A percentile compares a stretch with the other conserved stretches of the same genome.
Conservation (phyloP, 2,329 filamentous ascomycete genomes). For the Venturia asperata region DNA sequence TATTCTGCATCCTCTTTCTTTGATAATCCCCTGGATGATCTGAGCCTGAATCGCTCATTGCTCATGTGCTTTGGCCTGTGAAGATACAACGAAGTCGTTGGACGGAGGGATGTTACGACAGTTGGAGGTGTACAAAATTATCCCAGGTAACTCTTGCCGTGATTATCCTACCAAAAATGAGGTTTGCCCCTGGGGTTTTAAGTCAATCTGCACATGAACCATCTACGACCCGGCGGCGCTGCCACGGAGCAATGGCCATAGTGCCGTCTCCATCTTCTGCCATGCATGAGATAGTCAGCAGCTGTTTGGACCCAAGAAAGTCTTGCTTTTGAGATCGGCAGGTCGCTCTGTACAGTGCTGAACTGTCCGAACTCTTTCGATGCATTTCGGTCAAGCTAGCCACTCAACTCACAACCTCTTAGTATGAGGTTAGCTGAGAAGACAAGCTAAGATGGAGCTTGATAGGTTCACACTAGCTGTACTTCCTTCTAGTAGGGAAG, state of each 20-base stretch:
- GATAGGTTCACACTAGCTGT: background rate
- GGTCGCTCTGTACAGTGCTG: background rate
- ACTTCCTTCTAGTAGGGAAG: background rate
- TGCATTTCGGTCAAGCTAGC: background rate
- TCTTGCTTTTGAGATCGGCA: constrained; percentile 5
- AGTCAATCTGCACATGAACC: background rate
- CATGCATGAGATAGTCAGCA: background rate
- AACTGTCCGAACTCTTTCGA: no score
- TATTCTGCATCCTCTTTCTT: background rate
- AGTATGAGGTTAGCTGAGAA: background rate
- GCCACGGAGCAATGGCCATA: background rate
- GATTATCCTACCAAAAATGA: background rate
- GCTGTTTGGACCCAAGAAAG: background rate
- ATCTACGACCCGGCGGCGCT: background rate
- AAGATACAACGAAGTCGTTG: background rate
- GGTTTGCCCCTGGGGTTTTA: background rate
- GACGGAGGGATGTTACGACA: background rate
- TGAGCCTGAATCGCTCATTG: background rate
- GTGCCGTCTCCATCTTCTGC: background rate
- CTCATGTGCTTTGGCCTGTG: background rate
- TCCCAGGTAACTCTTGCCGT: background rate
- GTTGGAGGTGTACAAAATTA: background rate
- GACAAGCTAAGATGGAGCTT: background rate
- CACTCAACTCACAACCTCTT: background rate
- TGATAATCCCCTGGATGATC: background rate